These are phyloP conservation scores for Pseudozyma hubeiensis DNA, from an alignment of 1,284 basidiomycete species.

Conservation along the genomic window DNA sequence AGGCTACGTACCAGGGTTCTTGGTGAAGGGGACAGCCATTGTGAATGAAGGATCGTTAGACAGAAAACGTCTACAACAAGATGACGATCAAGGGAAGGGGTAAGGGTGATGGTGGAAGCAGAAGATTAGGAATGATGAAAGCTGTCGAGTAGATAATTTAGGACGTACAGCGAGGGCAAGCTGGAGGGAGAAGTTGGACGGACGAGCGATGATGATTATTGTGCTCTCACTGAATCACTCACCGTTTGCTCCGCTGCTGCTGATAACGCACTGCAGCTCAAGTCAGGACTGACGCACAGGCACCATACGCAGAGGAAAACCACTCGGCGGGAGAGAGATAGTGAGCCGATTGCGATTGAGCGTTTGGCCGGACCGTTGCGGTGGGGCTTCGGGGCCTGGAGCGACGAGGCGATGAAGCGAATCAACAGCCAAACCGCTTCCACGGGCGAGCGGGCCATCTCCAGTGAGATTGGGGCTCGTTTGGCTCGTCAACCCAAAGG, in stretches of 20 bases:
- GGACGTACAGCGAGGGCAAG: not conserved
- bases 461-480: not conserved
- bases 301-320: not conserved
- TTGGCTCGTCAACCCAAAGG: no score
- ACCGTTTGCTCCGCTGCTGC: slow-evolving; percentile 1
- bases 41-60: slow-evolving; percentile 18
- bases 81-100: not conserved
- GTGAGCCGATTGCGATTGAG: slow-evolving; percentile 7
- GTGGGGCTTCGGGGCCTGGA: not conserved
- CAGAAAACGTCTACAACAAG: slow-evolving; percentile 20
- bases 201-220: slow-evolving; percentile 10
- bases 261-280: slow-evolving; percentile 27
- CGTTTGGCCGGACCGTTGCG: slow-evolving; percentile 5
- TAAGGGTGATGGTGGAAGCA: slow-evolving; percentile 16
- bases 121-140: slow-evolving; percentile 10
- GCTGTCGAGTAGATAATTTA: not conserved
- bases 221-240: not conserved
- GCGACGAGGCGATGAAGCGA: slow-evolving; percentile 1
- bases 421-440: not conserved
- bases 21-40: slow-evolving; percentile 57
- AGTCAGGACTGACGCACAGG: not conserved
- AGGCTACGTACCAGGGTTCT: slow-evolving; percentile 55
- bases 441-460: not conserved
- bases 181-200: slow-evolving; percentile 26
- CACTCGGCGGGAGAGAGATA: slow-evolving; percentile 4